Conservation (phyloP, 345 rosid genomes). For the Rubroshorea leprosula region DNA sequence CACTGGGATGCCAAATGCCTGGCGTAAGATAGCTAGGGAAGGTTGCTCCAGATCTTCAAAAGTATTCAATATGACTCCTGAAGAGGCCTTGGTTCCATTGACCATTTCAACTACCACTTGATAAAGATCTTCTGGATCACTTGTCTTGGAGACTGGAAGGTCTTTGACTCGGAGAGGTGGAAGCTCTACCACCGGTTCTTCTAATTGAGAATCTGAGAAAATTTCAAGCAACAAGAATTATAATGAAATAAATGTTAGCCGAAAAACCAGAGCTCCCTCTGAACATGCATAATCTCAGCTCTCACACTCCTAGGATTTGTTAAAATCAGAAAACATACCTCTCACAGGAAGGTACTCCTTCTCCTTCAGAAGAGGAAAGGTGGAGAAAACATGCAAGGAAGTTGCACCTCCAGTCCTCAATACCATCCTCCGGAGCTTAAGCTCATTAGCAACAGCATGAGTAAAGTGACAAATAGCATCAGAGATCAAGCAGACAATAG, state of each 20-base stretch:
- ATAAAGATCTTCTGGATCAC: slow-evolving; percentile 18
- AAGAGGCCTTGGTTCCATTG: slow-evolving; percentile 22
- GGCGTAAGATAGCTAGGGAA: slow-evolving; percentile 2
- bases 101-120: slow-evolving; percentile 3
- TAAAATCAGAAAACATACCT: no score
- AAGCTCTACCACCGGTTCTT: slow-evolving; percentile 21
- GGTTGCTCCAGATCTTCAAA: slow-evolving; percentile 28
- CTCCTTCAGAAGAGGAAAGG: slow-evolving; percentile 21
- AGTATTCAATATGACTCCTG: slow-evolving; percentile 33
- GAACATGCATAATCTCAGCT: neutral
- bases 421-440: slow-evolving; percentile 23
- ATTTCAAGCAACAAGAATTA: neutral
- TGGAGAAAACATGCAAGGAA: slow-evolving; percentile 26
- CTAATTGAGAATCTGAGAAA: slow-evolving; percentile 22
- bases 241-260: neutral
- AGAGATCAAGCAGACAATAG: slow-evolving; percentile 29
- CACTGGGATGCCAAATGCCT: slow-evolving; percentile 16
- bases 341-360: slow-evolving; percentile 26
- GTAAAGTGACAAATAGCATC: slow-evolving; percentile 31
- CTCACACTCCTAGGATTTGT: no score
- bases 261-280: neutral
- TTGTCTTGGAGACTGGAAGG: slow-evolving; percentile 25
- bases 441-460: slow-evolving; percentile 21
- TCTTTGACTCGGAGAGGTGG: slow-evolving; percentile 39
- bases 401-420: slow-evolving; percentile 21